Conservation (phyloP, 208 protist genomes). For the Leishmania major region DNA sequence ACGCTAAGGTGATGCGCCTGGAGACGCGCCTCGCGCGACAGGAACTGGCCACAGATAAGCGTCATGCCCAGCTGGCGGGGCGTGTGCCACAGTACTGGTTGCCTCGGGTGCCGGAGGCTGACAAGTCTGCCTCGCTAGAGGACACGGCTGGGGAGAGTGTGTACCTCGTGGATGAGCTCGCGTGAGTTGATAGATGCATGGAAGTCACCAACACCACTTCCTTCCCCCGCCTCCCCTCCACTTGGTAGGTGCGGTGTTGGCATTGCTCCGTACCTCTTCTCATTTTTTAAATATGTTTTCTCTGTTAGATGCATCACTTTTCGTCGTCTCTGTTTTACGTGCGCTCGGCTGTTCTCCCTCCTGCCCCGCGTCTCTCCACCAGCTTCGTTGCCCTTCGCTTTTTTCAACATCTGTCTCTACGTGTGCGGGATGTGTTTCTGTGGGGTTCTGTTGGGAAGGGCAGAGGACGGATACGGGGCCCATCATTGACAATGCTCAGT, state of each 20-base stretch:
- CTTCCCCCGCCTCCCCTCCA: neutral
- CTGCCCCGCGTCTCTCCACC: neutral
- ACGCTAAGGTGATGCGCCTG: slow-evolving; percentile 68
- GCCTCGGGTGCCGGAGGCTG: slow-evolving; percentile 49
- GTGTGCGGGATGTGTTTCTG: neutral
- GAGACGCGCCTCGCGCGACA: slow-evolving; percentile 63
- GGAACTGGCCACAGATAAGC: slow-evolving; percentile 66
- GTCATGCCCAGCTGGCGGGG: slow-evolving; percentile 60
- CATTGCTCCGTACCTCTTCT: slow-evolving; percentile 1
- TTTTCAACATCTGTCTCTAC: neutral
- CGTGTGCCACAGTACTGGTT: slow-evolving; percentile 55
- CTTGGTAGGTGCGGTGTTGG: neutral
- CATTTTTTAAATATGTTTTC: neutral
- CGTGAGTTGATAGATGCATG: slow-evolving; percentile 11
- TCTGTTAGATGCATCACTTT: slow-evolving; percentile 3
- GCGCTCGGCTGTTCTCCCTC: neutral
- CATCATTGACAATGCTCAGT: neutral
- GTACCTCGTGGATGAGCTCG: slow-evolving; percentile 73
- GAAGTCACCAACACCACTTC: neutral
- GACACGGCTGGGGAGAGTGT: slow-evolving; percentile 83
- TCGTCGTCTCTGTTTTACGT: neutral
- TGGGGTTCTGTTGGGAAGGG: neutral
- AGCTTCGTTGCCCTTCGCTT: neutral
- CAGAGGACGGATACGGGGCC: neutral
- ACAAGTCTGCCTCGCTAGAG: slow-evolving; percentile 44